Conservation (phyloP, 345 rosid genomes). For the Gossypium stocksii region DNA sequence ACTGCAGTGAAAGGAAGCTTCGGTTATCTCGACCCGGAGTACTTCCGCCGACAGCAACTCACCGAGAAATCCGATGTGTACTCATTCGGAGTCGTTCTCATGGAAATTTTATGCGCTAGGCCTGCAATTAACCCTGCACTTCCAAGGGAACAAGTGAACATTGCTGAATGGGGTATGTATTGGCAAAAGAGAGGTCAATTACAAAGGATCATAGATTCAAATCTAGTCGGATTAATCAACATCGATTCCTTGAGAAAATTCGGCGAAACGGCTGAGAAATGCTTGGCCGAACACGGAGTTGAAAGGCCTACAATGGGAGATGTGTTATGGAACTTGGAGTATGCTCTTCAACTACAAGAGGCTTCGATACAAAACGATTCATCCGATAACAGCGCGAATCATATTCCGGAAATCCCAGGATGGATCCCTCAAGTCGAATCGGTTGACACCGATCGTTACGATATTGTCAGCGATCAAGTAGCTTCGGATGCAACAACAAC, state of each 20-base stretch:
- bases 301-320: slow-evolving; percentile 71
- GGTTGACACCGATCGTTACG: background rate
- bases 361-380: slow-evolving; percentile 10
- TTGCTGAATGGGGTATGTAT: slow-evolving; percentile 65
- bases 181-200: slow-evolving; percentile 32
- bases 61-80: slow-evolving; percentile 66
- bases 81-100: slow-evolving; percentile 63
- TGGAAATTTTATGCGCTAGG: slow-evolving; percentile 62
- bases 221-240: slow-evolving; percentile 36
- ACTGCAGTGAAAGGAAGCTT: slow-evolving; percentile 79
- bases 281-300: slow-evolving; percentile 44
- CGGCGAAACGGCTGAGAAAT: slow-evolving; percentile 56
- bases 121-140: slow-evolving; percentile 56
- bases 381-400: slow-evolving; percentile 5
- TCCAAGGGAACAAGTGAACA: slow-evolving; percentile 65
- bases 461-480: background rate
- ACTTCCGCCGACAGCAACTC: slow-evolving; percentile 61
- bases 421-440: slow-evolving; percentile 3
- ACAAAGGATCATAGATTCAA: slow-evolving; percentile 44
- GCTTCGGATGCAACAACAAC: slow-evolving; percentile 8
- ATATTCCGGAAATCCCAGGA: slow-evolving; percentile 13
- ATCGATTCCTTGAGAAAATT: slow-evolving; percentile 47
- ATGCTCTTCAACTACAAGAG: slow-evolving; percentile 42
- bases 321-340: slow-evolving; percentile 64
- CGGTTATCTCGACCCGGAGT: slow-evolving; percentile 65